Evolutionary conservation across 2,329 filamentous ascomycete genomes (phyloP), one percentile per base, ranked within the genome.

Genomic region (Xylariaceae sp.): DNA sequence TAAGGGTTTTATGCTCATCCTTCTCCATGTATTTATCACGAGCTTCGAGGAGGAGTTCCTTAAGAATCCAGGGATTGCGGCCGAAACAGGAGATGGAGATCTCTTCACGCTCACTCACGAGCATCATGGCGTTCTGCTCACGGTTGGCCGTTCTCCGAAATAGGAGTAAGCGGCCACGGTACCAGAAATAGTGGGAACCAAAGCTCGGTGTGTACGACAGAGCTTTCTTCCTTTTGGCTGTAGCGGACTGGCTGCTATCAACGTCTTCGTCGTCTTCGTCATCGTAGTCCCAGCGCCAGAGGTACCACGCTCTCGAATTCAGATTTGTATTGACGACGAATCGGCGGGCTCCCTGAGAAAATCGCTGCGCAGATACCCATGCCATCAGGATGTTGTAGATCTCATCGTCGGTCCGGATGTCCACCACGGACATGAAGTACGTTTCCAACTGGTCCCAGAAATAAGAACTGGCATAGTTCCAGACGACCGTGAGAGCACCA

Each of bases 321-420:
- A 81, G 56, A 51, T 76, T 77, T 4, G 80, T 83, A 54, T 82
- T 83, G 31, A 79, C 83, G 9, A 86, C 71, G 49, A 85, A 83
- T 34, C 73, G 72, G 12, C 79, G 77, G 0, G 81, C 76, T 4
- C 67, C 64, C 45, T 75, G 71, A 16, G 79, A 71, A 49, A 86
- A 85, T 3, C 65, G 60, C 60, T 87, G 83, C 26, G 68, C 63
- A 2, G 81, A 72, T 2, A 87, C 72, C 83, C 83, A 87, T 19
- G 71, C 72, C 80, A 87, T 85, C 31, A 87, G 55, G 54, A 85
- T 84, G 55, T 82, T 82, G 66, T 85, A 87, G 42, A 85, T 78
- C 57, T 87, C 83, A 52, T 88, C 84, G 43, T 87, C 81, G 19
- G 78, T 73, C 34, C 80, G 74, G 30, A 88, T 76, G 51, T 83